Percentiles rank a stretch among this genome's conserved stretches.
These are phyloP conservation scores for Blastobotrys ciferrii DNA, from an alignment of 1,139 yeast genomes.

Conservation along the genomic window DNA sequence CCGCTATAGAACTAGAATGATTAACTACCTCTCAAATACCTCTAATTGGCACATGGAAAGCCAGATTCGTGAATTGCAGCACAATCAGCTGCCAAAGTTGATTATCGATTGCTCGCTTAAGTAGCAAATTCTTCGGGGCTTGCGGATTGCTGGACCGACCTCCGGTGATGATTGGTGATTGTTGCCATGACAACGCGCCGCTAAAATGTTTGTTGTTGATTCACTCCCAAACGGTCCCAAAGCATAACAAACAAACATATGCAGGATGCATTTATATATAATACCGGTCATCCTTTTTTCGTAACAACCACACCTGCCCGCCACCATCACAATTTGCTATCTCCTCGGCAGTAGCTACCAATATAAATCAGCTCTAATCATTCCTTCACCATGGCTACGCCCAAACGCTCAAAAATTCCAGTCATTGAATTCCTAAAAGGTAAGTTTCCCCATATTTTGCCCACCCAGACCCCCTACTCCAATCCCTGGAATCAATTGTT, in stretches of 20 bases:
- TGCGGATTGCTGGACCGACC: neutral
- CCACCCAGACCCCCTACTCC: too few species aligned
- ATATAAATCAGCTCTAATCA: neutral
- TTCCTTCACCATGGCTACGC: slow-evolving; percentile 4
- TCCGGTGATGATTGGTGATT: neutral
- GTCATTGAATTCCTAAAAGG: slow-evolving; percentile 42
- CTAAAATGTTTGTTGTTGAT: neutral
- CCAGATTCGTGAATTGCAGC: too few species aligned
- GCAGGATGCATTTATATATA: slow-evolving; percentile 3
- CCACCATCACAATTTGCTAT: neutral
- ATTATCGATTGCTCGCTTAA: too few species aligned
- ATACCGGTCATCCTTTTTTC: slow-evolving; percentile 1
- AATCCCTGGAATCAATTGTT: too few species aligned
- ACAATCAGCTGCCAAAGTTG: neutral
- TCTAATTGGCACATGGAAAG: too few species aligned
- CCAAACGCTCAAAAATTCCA: slow-evolving; percentile 29
- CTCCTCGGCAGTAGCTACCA: neutral
- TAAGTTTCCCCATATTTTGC: slow-evolving; percentile 16
- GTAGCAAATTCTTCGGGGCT: neutral
- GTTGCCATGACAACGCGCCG: slow-evolving; percentile 1
- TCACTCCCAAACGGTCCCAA: slow-evolving; percentile 5
- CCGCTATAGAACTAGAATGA: too few species aligned
- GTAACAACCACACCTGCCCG: neutral
- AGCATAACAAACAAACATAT: slow-evolving; percentile 6
- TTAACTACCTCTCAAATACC: too few species aligned